Evolutionary conservation across 176 grass and related monocot species (phyloP), one percentile per base, ranked within the genome.

Genomic region (Eragrostis nindensis): DNA sequence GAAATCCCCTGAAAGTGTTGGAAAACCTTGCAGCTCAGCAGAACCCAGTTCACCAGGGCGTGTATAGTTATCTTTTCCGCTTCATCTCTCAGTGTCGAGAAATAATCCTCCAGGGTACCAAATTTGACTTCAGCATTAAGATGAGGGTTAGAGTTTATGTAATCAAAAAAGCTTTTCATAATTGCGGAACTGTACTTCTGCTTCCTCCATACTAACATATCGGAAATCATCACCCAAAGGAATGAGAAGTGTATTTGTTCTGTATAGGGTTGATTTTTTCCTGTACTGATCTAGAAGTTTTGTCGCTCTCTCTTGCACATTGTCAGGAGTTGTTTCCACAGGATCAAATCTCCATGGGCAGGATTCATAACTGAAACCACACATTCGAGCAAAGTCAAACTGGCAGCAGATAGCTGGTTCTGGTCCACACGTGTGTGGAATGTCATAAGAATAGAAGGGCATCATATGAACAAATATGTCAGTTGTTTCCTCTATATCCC

Each of bases 401-500:
- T 98, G 96, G 82, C 96, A 98, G 79, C 96, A 98, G 82, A 98
- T 71, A 85, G 96, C 96, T 68, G 96, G 96, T 84, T 98, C 96
- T n/a, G 96, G 96, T 71, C 96, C 96, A 68, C 96, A 98, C 29
- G 96, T 98, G 77, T 98, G 96, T 21, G 96, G 96, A 83, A 98
- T 91, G 88, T 98, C 95, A 65, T 98, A 98, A 18, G 95, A 95
- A 92, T 95, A 98, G 80, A 98, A 98, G 75, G 90, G 92, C 96
- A 98, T 98, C 96, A 98, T 98, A 78, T 98, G 96, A 83, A 95
- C 96, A 78, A 98, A 98, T 87, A 98, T 98, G 76, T 98, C 96
- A 26, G 96, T 95, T 25, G 92, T 95, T 91, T 92, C 88, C 19
- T 90, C 88, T 40, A 85, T 86, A 80, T 98, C 96, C 96, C 96